phyloP scores from a whole-genome alignment of 805 yeast species.

The Candida germanica region DNA sequence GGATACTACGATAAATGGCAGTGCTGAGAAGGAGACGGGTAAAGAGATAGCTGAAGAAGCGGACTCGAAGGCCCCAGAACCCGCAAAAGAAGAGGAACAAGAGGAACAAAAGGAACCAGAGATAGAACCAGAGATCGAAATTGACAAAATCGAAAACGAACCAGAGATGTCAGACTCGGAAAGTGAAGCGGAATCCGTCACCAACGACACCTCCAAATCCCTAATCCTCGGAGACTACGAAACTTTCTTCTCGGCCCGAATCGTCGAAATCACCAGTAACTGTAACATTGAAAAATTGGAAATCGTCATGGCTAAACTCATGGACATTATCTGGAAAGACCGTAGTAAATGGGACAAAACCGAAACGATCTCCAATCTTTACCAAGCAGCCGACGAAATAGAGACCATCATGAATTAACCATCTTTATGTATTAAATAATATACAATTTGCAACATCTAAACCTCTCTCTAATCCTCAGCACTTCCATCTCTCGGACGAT shows the following conservation, averaged over 20 bases:
- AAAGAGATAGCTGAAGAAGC: constrained; percentile 3
- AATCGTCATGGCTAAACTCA: constrained; percentile 55
- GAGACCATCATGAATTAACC: constrained; percentile 6
- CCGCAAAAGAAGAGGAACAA: neutral
- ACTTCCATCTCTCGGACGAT: constrained; percentile 94
- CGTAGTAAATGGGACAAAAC: constrained; percentile 49
- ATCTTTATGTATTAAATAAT: constrained; percentile 1
- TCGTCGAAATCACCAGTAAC: constrained; percentile 30
- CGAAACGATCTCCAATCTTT: constrained; percentile 31
- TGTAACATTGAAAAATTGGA: constrained; percentile 38
- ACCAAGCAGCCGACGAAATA: constrained; percentile 17
- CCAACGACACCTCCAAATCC: constrained; percentile 3
- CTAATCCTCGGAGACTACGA: constrained; percentile 10
- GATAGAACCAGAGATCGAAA: constrained; percentile 10
- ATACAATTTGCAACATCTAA: constrained; percentile 2
- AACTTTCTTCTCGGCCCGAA: constrained; percentile 21
- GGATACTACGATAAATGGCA: constrained; percentile 1
- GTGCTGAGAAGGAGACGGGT: neutral
- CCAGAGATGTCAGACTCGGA: constrained; percentile 21
- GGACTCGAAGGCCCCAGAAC: neutral
- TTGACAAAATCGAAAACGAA: no score
- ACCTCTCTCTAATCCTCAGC: constrained; percentile 50
- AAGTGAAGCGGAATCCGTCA: constrained; percentile 28
- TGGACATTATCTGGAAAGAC: constrained; percentile 71
- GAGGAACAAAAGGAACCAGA: neutral